A percentile compares a stretch with the other conserved stretches of the same genome.
phyloP scores from a whole-genome alignment of 129 eudicot species.

The Escallonia herrerae region DNA sequence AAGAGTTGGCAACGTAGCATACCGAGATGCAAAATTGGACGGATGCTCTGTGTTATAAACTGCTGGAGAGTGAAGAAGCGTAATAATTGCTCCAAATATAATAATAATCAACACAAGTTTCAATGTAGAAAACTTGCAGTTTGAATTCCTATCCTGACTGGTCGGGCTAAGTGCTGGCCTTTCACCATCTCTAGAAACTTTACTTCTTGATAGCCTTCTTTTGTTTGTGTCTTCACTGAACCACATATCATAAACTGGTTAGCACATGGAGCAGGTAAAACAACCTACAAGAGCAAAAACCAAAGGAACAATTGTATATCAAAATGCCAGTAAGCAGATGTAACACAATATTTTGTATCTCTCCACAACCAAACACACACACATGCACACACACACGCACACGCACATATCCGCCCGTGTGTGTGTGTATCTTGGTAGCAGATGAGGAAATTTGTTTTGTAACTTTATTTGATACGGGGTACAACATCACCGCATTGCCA shows the following conservation, averaged over 20 bases:
- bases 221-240: slow-evolving; percentile 79
- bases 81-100: slow-evolving; percentile 62
- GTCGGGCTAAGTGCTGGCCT: slow-evolving; percentile 36
- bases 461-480: too few relatives aligned
- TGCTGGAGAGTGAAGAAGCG: slow-evolving; percentile 73
- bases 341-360: too few relatives aligned
- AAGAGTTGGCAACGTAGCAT: slow-evolving; percentile 14
- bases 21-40: slow-evolving; percentile 47
- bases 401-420: too few relatives aligned
- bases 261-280: not conserved
- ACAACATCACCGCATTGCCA: too few relatives aligned
- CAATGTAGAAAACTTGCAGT: slow-evolving; percentile 55
- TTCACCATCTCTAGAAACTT: slow-evolving; percentile 60
- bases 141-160: slow-evolving; percentile 44
- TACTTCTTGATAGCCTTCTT: slow-evolving; percentile 59
- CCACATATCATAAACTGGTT: not conserved
- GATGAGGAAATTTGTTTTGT: too few relatives aligned
- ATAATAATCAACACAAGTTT: slow-evolving; percentile 62
- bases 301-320: not conserved
- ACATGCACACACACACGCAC: too few relatives aligned
- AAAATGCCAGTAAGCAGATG: not conserved
- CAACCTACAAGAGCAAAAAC: not conserved
- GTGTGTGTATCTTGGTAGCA: too few relatives aligned
- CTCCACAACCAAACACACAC: too few relatives aligned
- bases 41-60: slow-evolving; percentile 60